Conservation (phyloP, 2,329 filamentous ascomycete species). For the Claviceps fusiformis region DNA sequence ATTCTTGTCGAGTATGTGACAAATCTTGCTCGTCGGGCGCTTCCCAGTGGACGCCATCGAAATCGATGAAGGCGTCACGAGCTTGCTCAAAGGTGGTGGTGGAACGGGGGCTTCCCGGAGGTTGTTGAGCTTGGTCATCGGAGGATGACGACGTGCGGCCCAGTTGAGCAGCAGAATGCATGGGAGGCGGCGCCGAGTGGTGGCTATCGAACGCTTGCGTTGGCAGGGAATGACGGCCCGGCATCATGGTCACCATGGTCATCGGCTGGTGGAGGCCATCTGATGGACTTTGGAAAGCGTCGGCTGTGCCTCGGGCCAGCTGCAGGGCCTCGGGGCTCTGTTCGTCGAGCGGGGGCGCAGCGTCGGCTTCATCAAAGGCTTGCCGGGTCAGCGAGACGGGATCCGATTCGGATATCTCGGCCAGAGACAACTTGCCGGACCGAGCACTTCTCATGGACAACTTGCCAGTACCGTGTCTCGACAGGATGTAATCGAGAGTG, state of each 20-base stretch:
- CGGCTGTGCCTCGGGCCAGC: slow-evolving; percentile 19
- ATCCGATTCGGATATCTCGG: slow-evolving; percentile 44
- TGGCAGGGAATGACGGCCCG: slow-evolving; percentile 13
- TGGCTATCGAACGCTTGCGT: background rate
- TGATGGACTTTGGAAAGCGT: slow-evolving; percentile 12
- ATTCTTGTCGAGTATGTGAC: slow-evolving; percentile 10
- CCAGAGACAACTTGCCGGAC: slow-evolving; percentile 37
- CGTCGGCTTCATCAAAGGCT: slow-evolving; percentile 41
- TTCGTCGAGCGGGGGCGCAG: slow-evolving; percentile 23
- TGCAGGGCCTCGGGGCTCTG: slow-evolving; percentile 17
- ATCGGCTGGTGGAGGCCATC: slow-evolving; percentile 18
- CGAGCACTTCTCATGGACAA: slow-evolving; percentile 36
- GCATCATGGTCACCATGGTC: slow-evolving; percentile 10
- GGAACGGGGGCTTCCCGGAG: slow-evolving; percentile 36
- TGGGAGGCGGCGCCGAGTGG: background rate
- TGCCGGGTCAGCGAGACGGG: slow-evolving; percentile 35
- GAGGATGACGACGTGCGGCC: background rate
- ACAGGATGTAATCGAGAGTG: slow-evolving; percentile 24
- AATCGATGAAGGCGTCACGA: slow-evolving; percentile 60
- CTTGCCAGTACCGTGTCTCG: slow-evolving; percentile 42
- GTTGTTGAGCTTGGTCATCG: slow-evolving; percentile 8
- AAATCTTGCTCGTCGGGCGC: slow-evolving; percentile 30
- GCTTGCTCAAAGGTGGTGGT: slow-evolving; percentile 52
- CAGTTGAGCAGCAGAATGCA: background rate
- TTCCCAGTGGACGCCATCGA: slow-evolving; percentile 66